These are phyloP conservation scores for Halophytophthora polymorphica DNA, from an alignment of 352 stramenopile genomes.

Conservation along the genomic window DNA sequence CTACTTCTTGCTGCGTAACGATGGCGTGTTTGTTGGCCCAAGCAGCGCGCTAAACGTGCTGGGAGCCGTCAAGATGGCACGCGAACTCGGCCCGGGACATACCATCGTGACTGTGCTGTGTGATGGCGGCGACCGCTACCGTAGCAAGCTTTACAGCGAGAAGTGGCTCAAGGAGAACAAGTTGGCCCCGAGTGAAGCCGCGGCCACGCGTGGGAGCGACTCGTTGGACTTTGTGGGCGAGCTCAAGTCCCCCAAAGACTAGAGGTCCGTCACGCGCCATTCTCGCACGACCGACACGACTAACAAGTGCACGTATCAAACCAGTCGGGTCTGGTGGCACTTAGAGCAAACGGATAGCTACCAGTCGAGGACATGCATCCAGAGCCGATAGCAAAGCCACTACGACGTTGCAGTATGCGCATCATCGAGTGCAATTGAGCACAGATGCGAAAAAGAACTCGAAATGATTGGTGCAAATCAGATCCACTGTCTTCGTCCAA, in stretches of 20 bases:
- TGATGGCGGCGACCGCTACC: constrained; percentile 76
- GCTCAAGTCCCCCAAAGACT: constrained; percentile 20
- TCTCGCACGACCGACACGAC: too few relatives aligned
- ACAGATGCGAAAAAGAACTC: too few relatives aligned
- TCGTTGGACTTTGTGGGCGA: constrained; percentile 39
- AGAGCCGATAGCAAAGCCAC: too few relatives aligned
- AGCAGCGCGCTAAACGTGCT: constrained; percentile 78
- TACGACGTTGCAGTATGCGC: too few relatives aligned
- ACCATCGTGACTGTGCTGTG: constrained; percentile 83
- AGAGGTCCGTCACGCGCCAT: not conserved
- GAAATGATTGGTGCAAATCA: too few relatives aligned
- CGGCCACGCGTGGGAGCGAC: constrained; percentile 4
- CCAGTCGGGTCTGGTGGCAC: too few relatives aligned
- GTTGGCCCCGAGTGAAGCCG: constrained; percentile 27
- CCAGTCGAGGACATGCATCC: too few relatives aligned
- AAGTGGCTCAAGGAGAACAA: constrained; percentile 66
- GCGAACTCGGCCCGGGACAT: constrained; percentile 56
- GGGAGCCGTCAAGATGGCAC: constrained; percentile 78
- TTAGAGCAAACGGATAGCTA: too few relatives aligned
- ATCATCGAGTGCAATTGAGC: too few relatives aligned
- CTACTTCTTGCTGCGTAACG: constrained; percentile 86
- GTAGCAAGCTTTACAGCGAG: constrained; percentile 80
- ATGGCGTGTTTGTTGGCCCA: constrained; percentile 91
- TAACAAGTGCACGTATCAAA: too few relatives aligned
- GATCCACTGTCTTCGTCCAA: too few relatives aligned